Evolutionary conservation across 2,329 filamentous ascomycete genomes (phyloP), one percentile per base, ranked within the genome.

Genomic region (Ceratocystis colombiana): DNA sequence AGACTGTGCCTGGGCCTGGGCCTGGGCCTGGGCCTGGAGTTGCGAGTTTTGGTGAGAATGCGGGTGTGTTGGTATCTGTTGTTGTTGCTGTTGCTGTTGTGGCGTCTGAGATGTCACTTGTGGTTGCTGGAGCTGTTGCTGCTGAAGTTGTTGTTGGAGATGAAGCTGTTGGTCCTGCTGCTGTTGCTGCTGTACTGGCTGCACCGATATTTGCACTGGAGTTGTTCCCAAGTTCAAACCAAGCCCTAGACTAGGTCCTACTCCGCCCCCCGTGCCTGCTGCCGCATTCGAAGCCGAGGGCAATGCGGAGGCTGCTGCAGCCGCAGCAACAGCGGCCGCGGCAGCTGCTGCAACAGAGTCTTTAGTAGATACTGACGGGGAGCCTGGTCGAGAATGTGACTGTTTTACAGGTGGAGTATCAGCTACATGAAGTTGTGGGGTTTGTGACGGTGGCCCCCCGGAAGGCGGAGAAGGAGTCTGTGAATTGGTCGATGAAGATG

Each of bases 341-440:
- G 53, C 53, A 57, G 22, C 22, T 17, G 25, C 28, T 10, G 53
- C 28, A 28, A 28, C 25, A 57, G 61, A 25, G 5, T 62, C 61
- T 22, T 46, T 46, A 12, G 37, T 3, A 17, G 37, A 22, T 4
- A 46, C 6, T 30, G 61, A 37, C 61, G 61, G 37, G n/a, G 61
- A 46, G 8, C n/a, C 20, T 10, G 41, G 41, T 10, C n/a, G 61
- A 12, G 37, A 45, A 20, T 62, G 61, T 25, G 17, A 25, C 20
- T 46, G 61, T 44, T 22, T 46, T 20, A 44, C 71, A 69, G 64
- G 71, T 68, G 68, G 69, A 67, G 45, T 71, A 70, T 55, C 72
- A 68, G 37, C 72, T 72, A 62, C 71, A 67, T 66, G 64, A 46
- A 68, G 62, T 53, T 64, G 67, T 20, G 65, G 68, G 30, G 59